Evolutionary conservation across 2,329 filamentous ascomycete species (phyloP), one percentile per base, ranked within the genome.

Genomic region (Parasarocladium wereldwijsianum): DNA sequence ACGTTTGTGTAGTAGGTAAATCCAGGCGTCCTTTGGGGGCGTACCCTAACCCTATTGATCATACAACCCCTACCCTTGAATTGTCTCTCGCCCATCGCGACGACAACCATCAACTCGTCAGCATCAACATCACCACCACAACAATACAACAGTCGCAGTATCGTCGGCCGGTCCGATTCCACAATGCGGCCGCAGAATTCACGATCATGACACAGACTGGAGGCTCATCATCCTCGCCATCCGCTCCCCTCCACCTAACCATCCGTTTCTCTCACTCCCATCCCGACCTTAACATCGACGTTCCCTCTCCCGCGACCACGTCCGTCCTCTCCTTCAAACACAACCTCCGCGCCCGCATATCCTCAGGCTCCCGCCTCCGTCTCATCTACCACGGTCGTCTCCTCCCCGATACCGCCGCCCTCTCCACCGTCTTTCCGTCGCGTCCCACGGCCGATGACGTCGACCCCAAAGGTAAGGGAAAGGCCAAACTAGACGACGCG

Each of bases 321-420:
- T 83, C 83, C 24, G 70, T 83, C 32, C 68, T 84, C 32, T 71
- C 77, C 2, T 67, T 96, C 34, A 93, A 93, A 53, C 76, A 80
- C 43, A 65, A 79, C 30, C 82, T 96, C 47, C 84, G 90, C 40
- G 54, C 63, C 7, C 67, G 78, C 26, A 70, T 94, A 14, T 64
- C 76, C 5, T 68, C 74, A 10, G 62, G 68, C 24, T 74, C 72
- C 37, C 78, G 84, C 20, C 70, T 96, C 18, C 83, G 87, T 35
- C 73, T 98, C 39, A 94, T 96, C 50, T 76, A 93, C 51, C 72
- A 82, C 29, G 90, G 90, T 37, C 85, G 82, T 47, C 78, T 93
- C 35, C 74, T 96, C 29, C 66, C 76, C 40, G 86, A 94, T 50
- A 57, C 62, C 20, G 65, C 70, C 8, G 66, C 80, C 5, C 63